These are phyloP conservation scores for Dactylellina parvicollis DNA, from an alignment of 2,329 filamentous ascomycete genomes.

Conservation along the genomic window DNA sequence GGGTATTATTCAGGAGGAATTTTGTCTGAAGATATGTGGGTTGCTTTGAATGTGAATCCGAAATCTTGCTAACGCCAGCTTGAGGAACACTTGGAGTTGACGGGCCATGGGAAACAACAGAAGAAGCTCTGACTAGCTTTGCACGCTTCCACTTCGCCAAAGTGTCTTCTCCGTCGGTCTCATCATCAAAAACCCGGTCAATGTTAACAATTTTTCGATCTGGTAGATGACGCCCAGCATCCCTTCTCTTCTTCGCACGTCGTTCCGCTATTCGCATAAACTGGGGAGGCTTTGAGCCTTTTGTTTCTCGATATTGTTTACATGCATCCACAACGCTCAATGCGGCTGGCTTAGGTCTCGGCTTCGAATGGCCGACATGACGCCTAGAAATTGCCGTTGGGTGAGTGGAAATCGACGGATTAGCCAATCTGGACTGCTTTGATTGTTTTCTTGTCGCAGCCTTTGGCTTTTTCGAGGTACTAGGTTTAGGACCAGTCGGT, in stretches of 20 bases:
- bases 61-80: neutral
- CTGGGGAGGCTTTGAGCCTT: conserved; percentile 21
- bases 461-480: neutral
- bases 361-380: neutral
- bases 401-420: neutral
- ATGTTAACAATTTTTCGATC: conserved; percentile 41
- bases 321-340: conserved; percentile 49
- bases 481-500: conserved; percentile 2
- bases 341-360: conserved; percentile 20
- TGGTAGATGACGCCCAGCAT: conserved; percentile 32
- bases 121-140: conserved; percentile 18
- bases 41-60: neutral
- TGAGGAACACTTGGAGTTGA: neutral
- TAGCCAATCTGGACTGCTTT: conserved; percentile 19
- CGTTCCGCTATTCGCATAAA: conserved; percentile 47
- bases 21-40: conserved; percentile 31
- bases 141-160: conserved; percentile 20
- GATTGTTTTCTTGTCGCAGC: conserved; percentile 9
- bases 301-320: conserved; percentile 31
- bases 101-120: neutral
- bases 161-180: conserved; percentile 49
- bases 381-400: neutral
- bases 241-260: conserved; percentile 26
- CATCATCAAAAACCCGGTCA: conserved; percentile 31
- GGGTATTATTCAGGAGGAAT: neutral